phyloP scores from a whole-genome alignment of 2,329 filamentous ascomycete genomes.

The Capronia epimyces region DNA sequence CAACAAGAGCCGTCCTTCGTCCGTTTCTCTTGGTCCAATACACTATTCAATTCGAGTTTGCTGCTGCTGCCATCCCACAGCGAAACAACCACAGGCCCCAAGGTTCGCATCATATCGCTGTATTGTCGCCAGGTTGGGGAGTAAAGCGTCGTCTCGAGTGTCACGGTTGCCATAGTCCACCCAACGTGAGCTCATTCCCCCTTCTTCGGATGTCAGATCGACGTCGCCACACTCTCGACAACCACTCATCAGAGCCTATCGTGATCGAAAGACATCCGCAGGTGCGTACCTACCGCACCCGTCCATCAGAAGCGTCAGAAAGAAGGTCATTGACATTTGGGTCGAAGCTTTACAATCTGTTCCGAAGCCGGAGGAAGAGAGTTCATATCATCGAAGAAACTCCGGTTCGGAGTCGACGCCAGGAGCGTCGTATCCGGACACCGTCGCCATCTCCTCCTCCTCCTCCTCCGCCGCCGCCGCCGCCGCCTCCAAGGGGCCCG shows the following conservation, averaged over 20 bases:
- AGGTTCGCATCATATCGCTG: too few species aligned
- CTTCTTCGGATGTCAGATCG: conserved; percentile 21
- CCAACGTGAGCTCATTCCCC: neutral
- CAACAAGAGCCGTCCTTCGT: neutral
- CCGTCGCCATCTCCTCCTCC: conserved; percentile 13
- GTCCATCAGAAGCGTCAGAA: conserved; percentile 8
- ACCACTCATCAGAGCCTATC: conserved; percentile 15
- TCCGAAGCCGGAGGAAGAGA: conserved; percentile 17
- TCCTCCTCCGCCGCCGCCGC: conserved; percentile 15
- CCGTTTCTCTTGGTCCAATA: neutral
- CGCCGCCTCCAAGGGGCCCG: conserved; percentile 16
- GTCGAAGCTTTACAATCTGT: conserved; percentile 23
- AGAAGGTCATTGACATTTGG: conserved; percentile 17
- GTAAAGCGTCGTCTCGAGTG: too few species aligned
- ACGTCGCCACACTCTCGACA: conserved; percentile 13
- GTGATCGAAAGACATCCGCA: conserved; percentile 21
- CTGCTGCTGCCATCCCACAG: neutral
- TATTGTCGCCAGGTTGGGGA: too few species aligned
- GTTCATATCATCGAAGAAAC: conserved; percentile 23
- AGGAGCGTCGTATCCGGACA: conserved; percentile 9
- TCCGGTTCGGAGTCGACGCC: conserved; percentile 20
- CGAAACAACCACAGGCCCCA: too few species aligned
- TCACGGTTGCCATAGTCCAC: too few species aligned
- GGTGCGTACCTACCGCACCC: conserved; percentile 22
- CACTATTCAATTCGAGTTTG: neutral